These are phyloP conservation scores for Thyridium curvatum DNA, from an alignment of 2,329 filamentous ascomycete species.

Conservation along the genomic window DNA sequence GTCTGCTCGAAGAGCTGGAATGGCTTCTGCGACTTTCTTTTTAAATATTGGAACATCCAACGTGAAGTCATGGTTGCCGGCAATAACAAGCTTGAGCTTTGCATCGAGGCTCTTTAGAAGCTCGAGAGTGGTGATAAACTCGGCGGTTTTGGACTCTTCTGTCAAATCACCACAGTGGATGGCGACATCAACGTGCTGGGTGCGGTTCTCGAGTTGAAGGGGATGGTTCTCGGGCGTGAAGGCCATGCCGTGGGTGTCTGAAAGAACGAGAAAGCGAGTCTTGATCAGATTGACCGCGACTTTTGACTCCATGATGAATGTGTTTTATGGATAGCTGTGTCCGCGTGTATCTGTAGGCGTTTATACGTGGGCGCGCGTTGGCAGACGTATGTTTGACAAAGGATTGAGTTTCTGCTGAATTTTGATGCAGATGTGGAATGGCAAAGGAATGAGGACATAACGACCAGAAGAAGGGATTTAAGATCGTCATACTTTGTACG, in stretches of 20 bases:
- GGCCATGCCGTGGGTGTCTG: slow-evolving; percentile 34
- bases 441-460: too few relatives aligned
- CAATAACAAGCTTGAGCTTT: slow-evolving; percentile 46
- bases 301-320: too few relatives aligned
- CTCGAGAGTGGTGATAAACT: slow-evolving; percentile 33
- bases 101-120: slow-evolving; percentile 35
- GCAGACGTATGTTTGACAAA: too few relatives aligned
- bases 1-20: slow-evolving; percentile 8
- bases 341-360: too few relatives aligned
- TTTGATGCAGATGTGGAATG: too few relatives aligned
- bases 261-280: slow-evolving; percentile 35
- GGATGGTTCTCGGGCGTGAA: slow-evolving; percentile 5
- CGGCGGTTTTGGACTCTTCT: slow-evolving; percentile 27
- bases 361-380: too few relatives aligned
- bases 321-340: too few relatives aligned
- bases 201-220: neutral
- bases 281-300: too few relatives aligned
- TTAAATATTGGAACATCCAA: slow-evolving; percentile 26
- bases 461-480: too few relatives aligned
- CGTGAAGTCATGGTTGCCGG: slow-evolving; percentile 48
- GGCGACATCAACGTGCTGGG: slow-evolving; percentile 32
- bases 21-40: slow-evolving; percentile 8
- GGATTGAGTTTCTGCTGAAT: too few relatives aligned
- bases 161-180: slow-evolving; percentile 50
- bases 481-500: too few relatives aligned